Conservation (phyloP, 805 yeast species). For the Brettanomyces anomalus region DNA sequence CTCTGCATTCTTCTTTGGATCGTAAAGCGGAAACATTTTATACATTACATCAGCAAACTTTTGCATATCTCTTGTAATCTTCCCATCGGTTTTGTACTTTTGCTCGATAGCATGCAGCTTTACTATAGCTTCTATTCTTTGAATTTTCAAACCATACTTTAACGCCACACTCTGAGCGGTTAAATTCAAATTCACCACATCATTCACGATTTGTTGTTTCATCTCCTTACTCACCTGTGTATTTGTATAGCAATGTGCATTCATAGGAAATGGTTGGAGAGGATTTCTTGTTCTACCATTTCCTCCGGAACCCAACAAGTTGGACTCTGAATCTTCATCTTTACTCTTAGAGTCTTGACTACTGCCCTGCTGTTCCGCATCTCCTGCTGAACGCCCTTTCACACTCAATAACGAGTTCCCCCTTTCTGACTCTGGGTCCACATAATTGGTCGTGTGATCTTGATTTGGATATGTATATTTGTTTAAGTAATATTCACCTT, state of each 20-base stretch:
- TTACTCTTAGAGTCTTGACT: constrained; percentile 3
- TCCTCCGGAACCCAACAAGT: background rate
- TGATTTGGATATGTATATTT: constrained; percentile 63
- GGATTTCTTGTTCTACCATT: constrained; percentile 11
- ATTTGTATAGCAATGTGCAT: constrained; percentile 62
- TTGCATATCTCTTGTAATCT: constrained; percentile 45
- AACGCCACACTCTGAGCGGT: constrained; percentile 69
- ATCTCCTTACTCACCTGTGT: constrained; percentile 47
- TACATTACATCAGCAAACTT: constrained; percentile 56
- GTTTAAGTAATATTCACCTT: constrained; percentile 73
- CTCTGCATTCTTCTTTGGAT: constrained; percentile 43
- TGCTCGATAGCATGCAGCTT: constrained; percentile 59
- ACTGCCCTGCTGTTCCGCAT: constrained; percentile 12
- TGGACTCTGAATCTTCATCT: constrained; percentile 5
- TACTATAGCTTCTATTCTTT: constrained; percentile 83
- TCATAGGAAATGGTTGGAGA: constrained; percentile 79
- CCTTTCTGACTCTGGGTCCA: constrained; percentile 43
- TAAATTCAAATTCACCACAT: constrained; percentile 35
- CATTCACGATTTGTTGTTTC: constrained; percentile 52
- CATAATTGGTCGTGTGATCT: constrained; percentile 64
- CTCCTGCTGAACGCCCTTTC: constrained; percentile 7
- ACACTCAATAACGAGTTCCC: constrained; percentile 26
- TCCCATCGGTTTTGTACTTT: constrained; percentile 46
- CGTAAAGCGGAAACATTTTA: constrained; percentile 73
- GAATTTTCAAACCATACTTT: constrained; percentile 69